Percentiles rank a stretch among this genome's conserved stretches.
phyloP scores from a whole-genome alignment of 306 rosid species.

The Cyclanthera cordifolia region DNA sequence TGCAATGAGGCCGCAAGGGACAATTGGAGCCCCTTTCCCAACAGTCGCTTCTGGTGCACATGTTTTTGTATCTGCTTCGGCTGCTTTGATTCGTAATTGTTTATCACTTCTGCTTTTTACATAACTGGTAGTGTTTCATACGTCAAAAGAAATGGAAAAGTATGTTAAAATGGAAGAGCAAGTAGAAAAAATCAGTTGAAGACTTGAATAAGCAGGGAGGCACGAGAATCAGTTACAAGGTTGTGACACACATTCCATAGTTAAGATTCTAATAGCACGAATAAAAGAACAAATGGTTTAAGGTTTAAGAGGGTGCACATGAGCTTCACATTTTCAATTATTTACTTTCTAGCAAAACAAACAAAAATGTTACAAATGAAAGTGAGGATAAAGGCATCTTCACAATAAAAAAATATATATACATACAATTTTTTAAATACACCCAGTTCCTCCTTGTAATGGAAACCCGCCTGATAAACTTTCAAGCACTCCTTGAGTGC shows the following conservation, averaged over 20 bases:
- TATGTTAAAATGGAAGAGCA: background rate
- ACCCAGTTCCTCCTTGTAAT: background rate
- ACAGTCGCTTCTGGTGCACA: constrained; percentile 46
- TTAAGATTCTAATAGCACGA: background rate
- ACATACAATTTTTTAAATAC: background rate
- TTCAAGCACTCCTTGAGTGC: background rate
- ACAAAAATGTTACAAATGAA: constrained; percentile 3
- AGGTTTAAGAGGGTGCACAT: background rate
- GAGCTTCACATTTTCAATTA: background rate
- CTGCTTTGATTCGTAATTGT: constrained; percentile 35
- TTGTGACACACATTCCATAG: background rate
- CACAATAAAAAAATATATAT: no score
- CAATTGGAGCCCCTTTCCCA: constrained; percentile 28
- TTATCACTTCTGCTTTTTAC: constrained; percentile 52
- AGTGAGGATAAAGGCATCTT: background rate
- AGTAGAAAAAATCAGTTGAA: background rate
- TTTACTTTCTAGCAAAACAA: background rate
- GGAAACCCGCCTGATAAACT: background rate
- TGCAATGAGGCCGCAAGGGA: constrained; percentile 82
- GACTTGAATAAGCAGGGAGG: background rate
- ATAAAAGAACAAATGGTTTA: background rate
- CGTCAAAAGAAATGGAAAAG: background rate
- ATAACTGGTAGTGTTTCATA: constrained; percentile 24
- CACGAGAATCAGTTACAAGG: background rate
- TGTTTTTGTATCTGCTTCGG: constrained; percentile 12